These are phyloP conservation scores for Blastobotrys illinoisensis DNA, from an alignment of 1,139 yeast genomes.

Conservation along the genomic window DNA sequence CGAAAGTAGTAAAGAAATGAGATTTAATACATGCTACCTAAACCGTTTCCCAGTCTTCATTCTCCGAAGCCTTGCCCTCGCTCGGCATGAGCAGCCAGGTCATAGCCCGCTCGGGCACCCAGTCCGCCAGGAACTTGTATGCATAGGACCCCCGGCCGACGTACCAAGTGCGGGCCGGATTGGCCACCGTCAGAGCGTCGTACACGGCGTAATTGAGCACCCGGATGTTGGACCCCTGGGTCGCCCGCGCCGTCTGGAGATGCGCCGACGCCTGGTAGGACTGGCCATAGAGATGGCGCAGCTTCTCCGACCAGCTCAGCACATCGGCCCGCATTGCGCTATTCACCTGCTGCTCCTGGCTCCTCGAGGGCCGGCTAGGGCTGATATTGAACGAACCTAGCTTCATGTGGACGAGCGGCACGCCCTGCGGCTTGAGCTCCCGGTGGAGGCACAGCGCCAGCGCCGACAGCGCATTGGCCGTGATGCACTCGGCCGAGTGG, in stretches of 20 bases:
- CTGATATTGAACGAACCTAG: constrained; percentile 39
- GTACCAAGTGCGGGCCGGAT: constrained; percentile 33
- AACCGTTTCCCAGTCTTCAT: constrained; percentile 24
- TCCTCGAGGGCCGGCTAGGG: constrained; percentile 17
- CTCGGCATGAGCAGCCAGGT: constrained; percentile 32
- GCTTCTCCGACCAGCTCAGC: constrained; percentile 37
- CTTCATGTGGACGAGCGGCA: constrained; percentile 27
- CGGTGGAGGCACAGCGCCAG: constrained; percentile 36
- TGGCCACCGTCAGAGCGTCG: constrained; percentile 29
- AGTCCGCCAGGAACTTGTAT: constrained; percentile 30
- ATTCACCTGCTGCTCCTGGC: constrained; percentile 28
- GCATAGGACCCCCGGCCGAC: constrained; percentile 37
- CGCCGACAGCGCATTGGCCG: constrained; percentile 34
- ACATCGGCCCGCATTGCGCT: constrained; percentile 37
- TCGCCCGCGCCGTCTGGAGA: constrained; percentile 28
- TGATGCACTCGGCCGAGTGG: constrained; percentile 38
- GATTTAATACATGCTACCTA: constrained; percentile 2
- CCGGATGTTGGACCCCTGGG: constrained; percentile 31
- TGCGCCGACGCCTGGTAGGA: constrained; percentile 31
- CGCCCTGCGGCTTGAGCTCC: constrained; percentile 30
- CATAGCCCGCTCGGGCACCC: constrained; percentile 33
- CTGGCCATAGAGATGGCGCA: constrained; percentile 35
- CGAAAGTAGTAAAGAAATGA: too few relatives aligned
- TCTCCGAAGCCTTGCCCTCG: constrained; percentile 10
- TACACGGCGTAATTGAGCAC: constrained; percentile 33